These are phyloP conservation scores for Termitomyces sp. DNA, from an alignment of 768 basidiomycete genomes.

Conservation along the genomic window DNA sequence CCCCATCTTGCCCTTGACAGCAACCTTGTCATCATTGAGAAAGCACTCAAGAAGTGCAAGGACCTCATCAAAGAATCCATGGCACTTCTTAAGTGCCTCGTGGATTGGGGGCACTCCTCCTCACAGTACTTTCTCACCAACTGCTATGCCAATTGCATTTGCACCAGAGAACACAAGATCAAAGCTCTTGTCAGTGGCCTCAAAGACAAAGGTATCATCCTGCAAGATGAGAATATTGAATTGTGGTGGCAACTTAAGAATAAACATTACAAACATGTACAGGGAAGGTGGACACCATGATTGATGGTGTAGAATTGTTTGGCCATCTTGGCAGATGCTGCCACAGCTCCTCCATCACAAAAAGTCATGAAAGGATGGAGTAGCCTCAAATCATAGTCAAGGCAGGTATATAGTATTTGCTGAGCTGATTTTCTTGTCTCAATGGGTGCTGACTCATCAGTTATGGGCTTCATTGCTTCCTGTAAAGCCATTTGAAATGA, in stretches of 20 bases:
- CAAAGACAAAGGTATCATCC: conserved; percentile 61
- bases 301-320: conserved; percentile 78
- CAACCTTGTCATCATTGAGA: conserved; percentile 79
- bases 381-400: conserved; percentile 86
- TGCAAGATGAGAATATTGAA: conserved; percentile 24
- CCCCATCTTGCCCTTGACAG: conserved; percentile 72
- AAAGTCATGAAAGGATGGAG: conserved; percentile 98
- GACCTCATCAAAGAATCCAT: conserved; percentile 89
- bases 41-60: conserved; percentile 78
- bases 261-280: conserved; percentile 53
- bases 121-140: conserved; percentile 98
- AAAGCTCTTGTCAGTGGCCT: conserved; percentile 79
- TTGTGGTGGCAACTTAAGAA: not conserved
- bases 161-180: conserved; percentile 86
- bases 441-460: conserved; percentile 68
- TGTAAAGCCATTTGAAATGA: conserved; percentile 28
- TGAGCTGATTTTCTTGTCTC: conserved; percentile 79
- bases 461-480: conserved; percentile 99
- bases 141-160: conserved; percentile 96
- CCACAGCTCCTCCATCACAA: conserved; percentile 98
- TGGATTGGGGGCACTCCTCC: conserved; percentile 90
- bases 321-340: conserved; percentile 88
- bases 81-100: conserved; percentile 82
- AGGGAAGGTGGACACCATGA: conserved; percentile 90
- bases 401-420: conserved; percentile 92